Conservation (phyloP, 805 yeast genomes). For the Zygosaccharomyces rouxii region DNA sequence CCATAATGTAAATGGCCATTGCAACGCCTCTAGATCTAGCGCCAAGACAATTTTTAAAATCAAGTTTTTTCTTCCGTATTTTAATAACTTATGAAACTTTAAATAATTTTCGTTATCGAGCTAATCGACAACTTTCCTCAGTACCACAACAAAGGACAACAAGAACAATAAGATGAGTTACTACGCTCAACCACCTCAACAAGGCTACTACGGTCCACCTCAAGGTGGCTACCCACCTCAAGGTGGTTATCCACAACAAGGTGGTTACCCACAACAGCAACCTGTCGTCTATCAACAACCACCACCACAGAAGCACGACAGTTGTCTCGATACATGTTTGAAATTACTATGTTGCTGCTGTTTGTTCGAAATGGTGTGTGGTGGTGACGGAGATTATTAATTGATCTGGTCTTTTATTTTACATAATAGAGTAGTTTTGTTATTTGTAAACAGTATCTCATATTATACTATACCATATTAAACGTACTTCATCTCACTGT, state of each 20-base stretch:
- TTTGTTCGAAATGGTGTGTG: constrained; percentile 30
- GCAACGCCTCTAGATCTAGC: not conserved
- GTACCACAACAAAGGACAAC: not conserved
- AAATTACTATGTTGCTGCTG: constrained; percentile 33
- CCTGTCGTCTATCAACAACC: constrained; percentile 30
- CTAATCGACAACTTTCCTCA: too few relatives aligned
- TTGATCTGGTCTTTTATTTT: not conserved
- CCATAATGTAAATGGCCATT: not conserved
- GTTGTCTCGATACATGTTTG: constrained; percentile 32
- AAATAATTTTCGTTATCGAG: too few relatives aligned
- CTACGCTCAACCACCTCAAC: constrained; percentile 15
- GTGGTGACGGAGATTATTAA: constrained; percentile 13
- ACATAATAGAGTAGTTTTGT: not conserved
- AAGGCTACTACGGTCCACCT: constrained; percentile 19
- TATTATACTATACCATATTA: not conserved
- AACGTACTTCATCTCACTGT: not conserved
- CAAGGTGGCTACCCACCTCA: constrained; percentile 27
- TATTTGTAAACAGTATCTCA: not conserved
- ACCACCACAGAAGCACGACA: constrained; percentile 23
- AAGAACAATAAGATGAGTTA: not conserved
- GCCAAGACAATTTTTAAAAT: too few relatives aligned
- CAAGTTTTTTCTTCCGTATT: too few relatives aligned
- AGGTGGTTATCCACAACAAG: constrained; percentile 26
- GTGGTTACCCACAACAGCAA: constrained; percentile 27
- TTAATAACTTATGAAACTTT: too few relatives aligned